Evolutionary conservation across 345 rosid genomes (phyloP).

Genomic region (Mangifera indica): DNA sequence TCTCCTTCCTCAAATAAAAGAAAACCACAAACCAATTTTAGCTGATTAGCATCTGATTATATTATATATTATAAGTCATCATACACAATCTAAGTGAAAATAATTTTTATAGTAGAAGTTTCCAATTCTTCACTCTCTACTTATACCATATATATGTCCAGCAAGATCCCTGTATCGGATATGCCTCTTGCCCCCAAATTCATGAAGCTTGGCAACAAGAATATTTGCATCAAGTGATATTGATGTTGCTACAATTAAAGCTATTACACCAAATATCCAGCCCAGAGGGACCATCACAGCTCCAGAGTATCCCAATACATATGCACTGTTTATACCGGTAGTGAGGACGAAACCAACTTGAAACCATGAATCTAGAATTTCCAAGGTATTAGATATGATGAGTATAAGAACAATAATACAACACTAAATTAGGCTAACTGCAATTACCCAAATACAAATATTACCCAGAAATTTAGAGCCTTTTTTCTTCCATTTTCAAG

Average conservation of each 20-base stretch:
- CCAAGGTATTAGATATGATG: neutral
- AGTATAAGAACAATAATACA: slow-evolving; percentile 4
- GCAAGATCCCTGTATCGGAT: slow-evolving; percentile 94
- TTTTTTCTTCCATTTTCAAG: neutral
- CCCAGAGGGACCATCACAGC: slow-evolving; percentile 89
- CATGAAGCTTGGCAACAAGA: slow-evolving; percentile 85
- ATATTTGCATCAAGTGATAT: slow-evolving; percentile 73
- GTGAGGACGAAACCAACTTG: slow-evolving; percentile 84
- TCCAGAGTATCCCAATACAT: slow-evolving; percentile 88
- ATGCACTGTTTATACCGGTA: slow-evolving; percentile 85
- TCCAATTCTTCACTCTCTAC: neutral
- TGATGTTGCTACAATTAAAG: slow-evolving; percentile 62
- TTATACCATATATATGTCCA: slow-evolving; percentile 67
- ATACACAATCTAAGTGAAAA: neutral
- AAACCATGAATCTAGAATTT: slow-evolving; percentile 79
- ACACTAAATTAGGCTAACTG: neutral
- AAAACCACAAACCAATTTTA: neutral
- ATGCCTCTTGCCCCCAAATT: slow-evolving; percentile 83
- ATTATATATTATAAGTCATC: slow-evolving; percentile 3
- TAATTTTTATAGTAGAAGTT: neutral
- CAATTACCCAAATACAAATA: neutral
- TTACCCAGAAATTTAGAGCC: neutral
- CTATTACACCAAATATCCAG: slow-evolving; percentile 74
- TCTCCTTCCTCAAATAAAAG: slow-evolving; percentile 47
- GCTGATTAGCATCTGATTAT: neutral